phyloP scores from a whole-genome alignment of 305 asterid genomes.

The Galium porrigens region DNA sequence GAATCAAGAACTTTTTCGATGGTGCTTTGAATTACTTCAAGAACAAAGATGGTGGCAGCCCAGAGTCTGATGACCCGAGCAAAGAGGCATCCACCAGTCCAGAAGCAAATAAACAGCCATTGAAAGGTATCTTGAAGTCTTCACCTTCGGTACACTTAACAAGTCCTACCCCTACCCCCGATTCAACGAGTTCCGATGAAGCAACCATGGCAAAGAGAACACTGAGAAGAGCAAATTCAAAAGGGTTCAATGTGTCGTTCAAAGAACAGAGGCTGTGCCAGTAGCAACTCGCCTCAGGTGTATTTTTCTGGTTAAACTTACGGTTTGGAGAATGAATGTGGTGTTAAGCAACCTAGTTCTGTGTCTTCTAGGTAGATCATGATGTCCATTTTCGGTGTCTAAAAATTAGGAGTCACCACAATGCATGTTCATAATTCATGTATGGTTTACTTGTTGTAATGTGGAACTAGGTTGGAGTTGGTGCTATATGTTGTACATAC shows the following conservation, averaged over 20 bases:
- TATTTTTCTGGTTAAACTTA: no score
- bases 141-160: background rate
- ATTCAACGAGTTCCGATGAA: background rate
- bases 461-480: conserved; percentile 2
- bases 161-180: background rate
- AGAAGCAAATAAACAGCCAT: background rate
- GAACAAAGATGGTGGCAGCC: background rate
- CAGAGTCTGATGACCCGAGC: background rate
- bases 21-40: background rate
- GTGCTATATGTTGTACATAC: conserved; percentile 1
- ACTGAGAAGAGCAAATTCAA: conserved; percentile 1
- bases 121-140: conserved; percentile 2
- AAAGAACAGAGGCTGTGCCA: background rate
- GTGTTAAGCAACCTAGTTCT: background rate
- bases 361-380: background rate
- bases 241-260: conserved; percentile 6
- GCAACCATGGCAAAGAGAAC: conserved; percentile 1
- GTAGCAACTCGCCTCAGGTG: background rate
- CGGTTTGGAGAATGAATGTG: background rate
- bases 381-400: background rate
- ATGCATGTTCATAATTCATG: background rate
- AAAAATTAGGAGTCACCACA: background rate
- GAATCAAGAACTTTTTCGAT: background rate
- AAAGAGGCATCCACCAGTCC: background rate
- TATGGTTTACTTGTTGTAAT: background rate